Evolutionary conservation across 2,329 filamentous ascomycete genomes (phyloP), one percentile per base, ranked within the genome.

Genomic region (Alternaria longipes): DNA sequence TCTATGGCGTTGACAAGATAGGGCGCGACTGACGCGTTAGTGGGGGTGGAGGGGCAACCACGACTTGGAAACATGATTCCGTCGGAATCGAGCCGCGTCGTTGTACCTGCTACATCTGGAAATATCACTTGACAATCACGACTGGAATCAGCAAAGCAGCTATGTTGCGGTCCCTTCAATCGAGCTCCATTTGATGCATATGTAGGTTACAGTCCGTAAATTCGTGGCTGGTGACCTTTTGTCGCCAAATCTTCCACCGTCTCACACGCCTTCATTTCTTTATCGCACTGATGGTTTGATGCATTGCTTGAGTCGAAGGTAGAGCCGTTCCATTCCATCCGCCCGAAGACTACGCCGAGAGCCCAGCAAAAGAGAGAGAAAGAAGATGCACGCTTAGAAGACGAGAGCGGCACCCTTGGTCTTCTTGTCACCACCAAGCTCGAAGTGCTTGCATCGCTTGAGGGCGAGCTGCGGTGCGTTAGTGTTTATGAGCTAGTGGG

Each of bases 371-470:
- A 76, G 74, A 74, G 72, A 75, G 73, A 78, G 71, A 72, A 78
- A 72, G 73, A 76, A 69, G 69, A 68, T 84, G 84, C 79, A 81
- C 84, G 87, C 86, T 90, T 97, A 99, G 90, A 99, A 99, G 80
- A 99, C 95, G 81, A 99, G 90, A 85, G 95, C 95, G 79, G 95
- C 95, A 91, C 95, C 95, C 93, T 99, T 99, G 80, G 95, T 99
- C 93, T 99, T 99, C 94, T 99, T 99, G 91, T 99, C 95, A 90
- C 95, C 95, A 90, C 95, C 95, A 81, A 99, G 87, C 88, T 99
- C 95, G 86, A 99, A 99, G 90, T 99, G 95, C 92, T 99, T 99
- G 93, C 95, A 99, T 83, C 95, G 93, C 92, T 99, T 99, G 84
- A 99, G 88, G 77, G 95, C 89, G 81, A 99, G 89, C 88, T 99